Evolutionary conservation across 2,329 filamentous ascomycete genomes (phyloP).

Genomic region (Talaromyces piceae): DNA sequence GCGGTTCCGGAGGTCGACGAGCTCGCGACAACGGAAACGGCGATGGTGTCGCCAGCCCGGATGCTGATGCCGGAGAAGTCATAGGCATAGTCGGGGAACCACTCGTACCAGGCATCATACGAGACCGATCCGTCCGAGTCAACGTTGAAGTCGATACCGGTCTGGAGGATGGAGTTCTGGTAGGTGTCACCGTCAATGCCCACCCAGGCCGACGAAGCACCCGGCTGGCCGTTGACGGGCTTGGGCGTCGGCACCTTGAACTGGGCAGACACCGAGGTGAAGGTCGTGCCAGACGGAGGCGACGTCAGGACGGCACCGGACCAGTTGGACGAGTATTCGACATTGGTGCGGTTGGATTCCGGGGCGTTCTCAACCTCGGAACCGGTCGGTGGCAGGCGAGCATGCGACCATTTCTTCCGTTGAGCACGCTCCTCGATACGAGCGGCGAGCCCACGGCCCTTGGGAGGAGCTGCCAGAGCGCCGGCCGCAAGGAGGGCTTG

Average conservation of each 20-base stretch:
- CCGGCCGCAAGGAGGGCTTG: constrained; percentile 7
- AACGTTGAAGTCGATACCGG: constrained; percentile 50
- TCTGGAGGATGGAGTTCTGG: constrained; percentile 48
- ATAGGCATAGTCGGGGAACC: constrained; percentile 51
- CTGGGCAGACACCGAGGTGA: constrained; percentile 37
- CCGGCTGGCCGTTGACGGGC: constrained; percentile 39
- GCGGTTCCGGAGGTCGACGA: constrained; percentile 40
- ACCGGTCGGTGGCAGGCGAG: background rate
- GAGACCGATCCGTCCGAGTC: constrained; percentile 28
- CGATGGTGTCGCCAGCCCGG: constrained; percentile 40
- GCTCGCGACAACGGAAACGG: constrained; percentile 32
- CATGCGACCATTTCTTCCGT: constrained; percentile 2
- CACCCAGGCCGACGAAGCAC: constrained; percentile 48
- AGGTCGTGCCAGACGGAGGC: constrained; percentile 38
- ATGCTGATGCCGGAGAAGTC: constrained; percentile 44
- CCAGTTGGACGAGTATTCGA: constrained; percentile 52
- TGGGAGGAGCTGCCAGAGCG: constrained; percentile 4
- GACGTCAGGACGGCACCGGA: constrained; percentile 49
- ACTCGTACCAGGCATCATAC: constrained; percentile 56
- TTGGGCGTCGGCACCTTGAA: constrained; percentile 44
- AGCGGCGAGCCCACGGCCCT: constrained; percentile 5
- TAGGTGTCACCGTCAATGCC: constrained; percentile 58
- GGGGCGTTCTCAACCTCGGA: background rate
- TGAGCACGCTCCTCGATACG: constrained; percentile 6
- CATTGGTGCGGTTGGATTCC: constrained; percentile 19